These are phyloP conservation scores for Paramecium octaurelia DNA, from an alignment of 73 alveolate species.

Conservation along the genomic window DNA sequence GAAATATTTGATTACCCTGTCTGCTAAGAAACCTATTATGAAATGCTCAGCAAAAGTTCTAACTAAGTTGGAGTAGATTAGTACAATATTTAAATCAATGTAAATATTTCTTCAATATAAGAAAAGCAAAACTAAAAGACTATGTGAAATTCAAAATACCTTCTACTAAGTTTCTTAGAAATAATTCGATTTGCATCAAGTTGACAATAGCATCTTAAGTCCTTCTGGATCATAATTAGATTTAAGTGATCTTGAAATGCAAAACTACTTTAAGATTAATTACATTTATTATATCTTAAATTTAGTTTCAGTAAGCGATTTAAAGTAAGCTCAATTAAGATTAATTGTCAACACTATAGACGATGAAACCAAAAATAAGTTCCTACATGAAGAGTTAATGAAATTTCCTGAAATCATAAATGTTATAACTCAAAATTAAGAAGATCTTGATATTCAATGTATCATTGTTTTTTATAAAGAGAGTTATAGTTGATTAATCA, in stretches of 20 bases:
- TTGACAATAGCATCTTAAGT: not conserved
- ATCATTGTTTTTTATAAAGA: not conserved
- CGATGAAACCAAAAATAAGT: not conserved
- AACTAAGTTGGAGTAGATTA: not conserved
- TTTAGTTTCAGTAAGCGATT: not conserved
- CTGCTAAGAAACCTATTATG: not conserved
- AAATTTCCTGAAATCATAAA: not conserved
- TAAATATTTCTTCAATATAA: not conserved
- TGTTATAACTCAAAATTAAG: not conserved
- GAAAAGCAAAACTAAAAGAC: not conserved
- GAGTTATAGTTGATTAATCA: not conserved
- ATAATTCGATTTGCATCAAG: not conserved
- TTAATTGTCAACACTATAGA: not conserved
- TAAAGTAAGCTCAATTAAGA: not conserved
- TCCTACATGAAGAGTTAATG: not conserved
- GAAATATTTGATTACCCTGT: not conserved
- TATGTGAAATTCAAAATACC: not conserved
- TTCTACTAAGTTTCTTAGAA: not conserved
- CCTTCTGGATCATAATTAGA: constrained; percentile 29
- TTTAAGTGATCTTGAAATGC: not conserved
- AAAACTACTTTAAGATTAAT: not conserved
- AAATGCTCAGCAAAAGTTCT: not conserved
- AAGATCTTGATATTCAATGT: not conserved
- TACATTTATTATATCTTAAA: not conserved
- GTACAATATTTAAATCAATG: not conserved